A percentile compares a stretch with the other conserved stretches of the same genome.
phyloP scores from a whole-genome alignment of 805 yeast genomes.

The Peterozyma xylosa region DNA sequence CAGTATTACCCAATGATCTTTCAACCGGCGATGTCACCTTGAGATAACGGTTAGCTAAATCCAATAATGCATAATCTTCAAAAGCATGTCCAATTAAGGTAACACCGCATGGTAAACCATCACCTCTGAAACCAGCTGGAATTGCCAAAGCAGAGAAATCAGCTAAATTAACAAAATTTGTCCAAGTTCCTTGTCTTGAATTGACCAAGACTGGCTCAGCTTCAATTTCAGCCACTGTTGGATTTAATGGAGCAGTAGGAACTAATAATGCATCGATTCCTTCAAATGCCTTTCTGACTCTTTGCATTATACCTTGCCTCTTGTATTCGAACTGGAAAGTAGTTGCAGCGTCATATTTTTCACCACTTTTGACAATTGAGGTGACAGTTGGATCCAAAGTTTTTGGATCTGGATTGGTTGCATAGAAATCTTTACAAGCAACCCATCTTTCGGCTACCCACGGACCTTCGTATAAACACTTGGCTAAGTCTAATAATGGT shows the following conservation, averaged over 20 bases:
- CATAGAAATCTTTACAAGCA: slow-evolving; percentile 69
- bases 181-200: slow-evolving; percentile 96
- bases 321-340: slow-evolving; percentile 82
- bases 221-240: slow-evolving; percentile 65
- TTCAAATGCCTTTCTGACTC: slow-evolving; percentile 44
- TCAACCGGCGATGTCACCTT: slow-evolving; percentile 32
- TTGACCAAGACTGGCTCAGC: slow-evolving; percentile 77
- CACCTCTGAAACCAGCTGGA: slow-evolving; percentile 83
- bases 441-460: slow-evolving; percentile 96
- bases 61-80: slow-evolving; percentile 83
- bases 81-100: slow-evolving; percentile 77
- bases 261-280: slow-evolving; percentile 73
- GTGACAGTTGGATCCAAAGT: slow-evolving; percentile 81
- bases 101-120: slow-evolving; percentile 87
- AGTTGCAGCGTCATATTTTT: slow-evolving; percentile 71
- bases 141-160: slow-evolving; percentile 88
- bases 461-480: slow-evolving; percentile 92
- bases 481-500: slow-evolving; percentile 73
- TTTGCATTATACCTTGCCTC: slow-evolving; percentile 71
- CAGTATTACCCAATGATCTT: slow-evolving; percentile 53
- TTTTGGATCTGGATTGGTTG: slow-evolving; percentile 59
- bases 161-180: slow-evolving; percentile 92
- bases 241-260: slow-evolving; percentile 93
- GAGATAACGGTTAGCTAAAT: slow-evolving; percentile 70
- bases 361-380: slow-evolving; percentile 72